Evolutionary conservation across 1,139 yeast genomes (phyloP), one percentile per base, ranked within the genome.

Genomic region (Sugiyamaella sp.): DNA sequence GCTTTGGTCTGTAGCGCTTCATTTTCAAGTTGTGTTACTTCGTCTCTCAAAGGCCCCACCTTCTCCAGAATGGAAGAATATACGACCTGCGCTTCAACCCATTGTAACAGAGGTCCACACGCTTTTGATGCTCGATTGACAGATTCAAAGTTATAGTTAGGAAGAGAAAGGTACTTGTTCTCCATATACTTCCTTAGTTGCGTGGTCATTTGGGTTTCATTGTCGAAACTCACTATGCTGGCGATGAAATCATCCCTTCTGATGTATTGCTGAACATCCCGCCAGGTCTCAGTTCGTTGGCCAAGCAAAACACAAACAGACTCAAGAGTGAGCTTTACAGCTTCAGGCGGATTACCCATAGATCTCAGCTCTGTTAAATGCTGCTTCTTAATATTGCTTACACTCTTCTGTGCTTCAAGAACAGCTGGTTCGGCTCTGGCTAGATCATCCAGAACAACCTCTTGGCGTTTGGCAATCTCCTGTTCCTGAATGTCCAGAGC

Each of bases 111-210:
- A 0, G 99, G 99, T 0, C 97, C 98, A 74, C 97, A 90, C 0
- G 98, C 97, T 65, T 88, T 89, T 71, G 96, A 86, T 2, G 98
- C 98, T 49, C 97, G 76, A 64, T 88, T 82, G 0, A 89, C 97
- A 0, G 86, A 72, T 52, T 86, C 93, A 63, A 74, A 86, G 45
- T 80, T 89, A 65, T 80, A 91, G 51, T 81, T 86, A 0, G 84
- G 79, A 52, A 84, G 72, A 0, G 85, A 72, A 22, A 91, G 71
- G 63, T 87, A 93, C 0, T 74, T 76, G 1, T 69, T 63, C 51
- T 82, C 84, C 86, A 89, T 83, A 55, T 71, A 77, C 2, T 70
- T 66, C 42, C 88, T 72, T 27, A 84, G 64, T n/a, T 76, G 79
- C 1, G 74, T 66, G 0, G 84, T 74, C 64, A 90, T 74, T 61